phyloP scores from a whole-genome alignment of 192 early-diverging fungal genomes.

The Umbelopsis vinacea region DNA sequence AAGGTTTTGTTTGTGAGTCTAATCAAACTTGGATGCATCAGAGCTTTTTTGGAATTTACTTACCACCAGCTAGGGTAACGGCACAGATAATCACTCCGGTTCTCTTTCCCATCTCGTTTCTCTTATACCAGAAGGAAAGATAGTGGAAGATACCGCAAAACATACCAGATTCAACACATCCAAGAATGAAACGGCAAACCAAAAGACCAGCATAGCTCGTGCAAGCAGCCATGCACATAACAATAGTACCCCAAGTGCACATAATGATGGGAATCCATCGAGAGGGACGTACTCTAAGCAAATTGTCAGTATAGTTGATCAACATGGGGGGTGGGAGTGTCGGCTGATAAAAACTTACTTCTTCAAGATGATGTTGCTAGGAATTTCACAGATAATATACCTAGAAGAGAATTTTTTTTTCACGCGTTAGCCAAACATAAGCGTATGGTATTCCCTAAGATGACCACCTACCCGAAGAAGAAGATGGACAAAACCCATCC shows the following conservation, averaged over 20 bases:
- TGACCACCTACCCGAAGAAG: slow-evolving; percentile 55
- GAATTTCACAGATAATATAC: slow-evolving; percentile 72
- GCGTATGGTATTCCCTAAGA: no score
- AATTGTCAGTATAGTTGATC: not conserved
- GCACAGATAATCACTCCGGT: slow-evolving; percentile 57
- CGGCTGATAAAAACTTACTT: not conserved
- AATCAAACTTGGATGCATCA: not conserved
- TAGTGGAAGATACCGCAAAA: slow-evolving; percentile 54
- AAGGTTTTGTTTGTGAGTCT: not conserved
- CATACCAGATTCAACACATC: slow-evolving; percentile 50
- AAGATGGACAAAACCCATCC: slow-evolving; percentile 69
- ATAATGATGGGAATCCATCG: slow-evolving; percentile 23
- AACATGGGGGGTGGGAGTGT: not conserved
- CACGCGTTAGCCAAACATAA: not conserved
- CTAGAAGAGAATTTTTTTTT: not conserved
- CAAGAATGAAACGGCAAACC: slow-evolving; percentile 57
- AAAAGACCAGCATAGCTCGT: slow-evolving; percentile 44
- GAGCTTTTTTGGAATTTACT: not conserved
- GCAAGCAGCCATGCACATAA: slow-evolving; percentile 55
- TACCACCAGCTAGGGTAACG: slow-evolving; percentile 48
- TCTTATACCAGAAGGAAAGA: slow-evolving; percentile 64
- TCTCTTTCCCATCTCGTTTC: slow-evolving; percentile 52
- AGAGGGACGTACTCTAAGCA: slow-evolving; percentile 11
- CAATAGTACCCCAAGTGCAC: slow-evolving; percentile 49
- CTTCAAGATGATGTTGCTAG: slow-evolving; percentile 68